Conservation (phyloP, 495 filamentous ascomycete genomes). For the Tricharina praecox region DNA sequence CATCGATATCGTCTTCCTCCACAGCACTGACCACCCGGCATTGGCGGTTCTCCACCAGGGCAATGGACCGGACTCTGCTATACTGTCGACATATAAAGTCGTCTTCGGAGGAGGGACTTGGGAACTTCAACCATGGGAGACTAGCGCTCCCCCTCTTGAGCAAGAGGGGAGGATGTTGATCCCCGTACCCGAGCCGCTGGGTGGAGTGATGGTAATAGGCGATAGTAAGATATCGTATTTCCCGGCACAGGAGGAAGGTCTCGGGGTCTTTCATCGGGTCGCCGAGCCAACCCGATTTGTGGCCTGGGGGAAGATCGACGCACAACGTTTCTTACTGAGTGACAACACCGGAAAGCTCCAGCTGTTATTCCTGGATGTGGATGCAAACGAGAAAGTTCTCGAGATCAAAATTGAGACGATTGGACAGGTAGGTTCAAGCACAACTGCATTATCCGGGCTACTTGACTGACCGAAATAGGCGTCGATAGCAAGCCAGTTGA, state of each 20-base stretch:
- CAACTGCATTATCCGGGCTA: neutral
- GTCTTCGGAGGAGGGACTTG: slow-evolving; percentile 18
- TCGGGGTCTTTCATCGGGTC: slow-evolving; percentile 30
- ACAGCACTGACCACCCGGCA: slow-evolving; percentile 56
- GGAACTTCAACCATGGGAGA: slow-evolving; percentile 32
- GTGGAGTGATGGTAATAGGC: slow-evolving; percentile 66
- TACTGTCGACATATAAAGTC: slow-evolving; percentile 40
- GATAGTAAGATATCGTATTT: slow-evolving; percentile 74
- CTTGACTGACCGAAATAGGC: slow-evolving; percentile 28
- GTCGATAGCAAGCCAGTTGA: slow-evolving; percentile 54
- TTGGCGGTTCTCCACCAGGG: slow-evolving; percentile 75
- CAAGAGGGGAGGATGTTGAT: slow-evolving; percentile 65
- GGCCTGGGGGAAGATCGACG: slow-evolving; percentile 71
- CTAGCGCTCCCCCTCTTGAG: slow-evolving; percentile 45
- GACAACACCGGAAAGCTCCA: slow-evolving; percentile 79
- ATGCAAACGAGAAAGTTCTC: slow-evolving; percentile 43
- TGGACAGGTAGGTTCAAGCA: slow-evolving; percentile 29
- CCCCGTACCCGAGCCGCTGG: slow-evolving; percentile 49
- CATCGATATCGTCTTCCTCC: slow-evolving; percentile 61
- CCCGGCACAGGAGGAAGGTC: slow-evolving; percentile 39
- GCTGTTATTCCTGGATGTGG: slow-evolving; percentile 55
- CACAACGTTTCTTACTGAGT: slow-evolving; percentile 62
- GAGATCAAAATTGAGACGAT: slow-evolving; percentile 51
- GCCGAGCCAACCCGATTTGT: slow-evolving; percentile 65
- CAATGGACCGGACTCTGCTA: slow-evolving; percentile 45